These are phyloP conservation scores for Pichia thaimueangensis DNA, from an alignment of 805 yeast genomes.

Conservation along the genomic window DNA sequence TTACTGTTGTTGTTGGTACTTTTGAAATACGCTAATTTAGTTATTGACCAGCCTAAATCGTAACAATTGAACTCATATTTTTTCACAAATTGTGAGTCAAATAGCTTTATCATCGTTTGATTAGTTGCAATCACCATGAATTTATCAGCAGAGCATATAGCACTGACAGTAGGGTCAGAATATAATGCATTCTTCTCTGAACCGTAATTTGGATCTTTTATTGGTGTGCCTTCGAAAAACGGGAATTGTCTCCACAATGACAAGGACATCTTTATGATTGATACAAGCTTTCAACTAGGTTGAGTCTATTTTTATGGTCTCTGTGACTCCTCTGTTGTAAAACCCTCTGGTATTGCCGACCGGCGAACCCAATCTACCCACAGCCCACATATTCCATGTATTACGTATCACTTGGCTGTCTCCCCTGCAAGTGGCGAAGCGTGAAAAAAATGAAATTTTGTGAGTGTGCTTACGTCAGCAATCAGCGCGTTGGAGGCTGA, in stretches of 20 bases:
- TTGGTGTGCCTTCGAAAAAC: slow-evolving; percentile 77
- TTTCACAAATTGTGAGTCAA: slow-evolving; percentile 44
- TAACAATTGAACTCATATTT: slow-evolving; percentile 54
- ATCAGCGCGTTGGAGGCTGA: not conserved
- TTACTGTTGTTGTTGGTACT: slow-evolving; percentile 23
- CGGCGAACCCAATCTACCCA: no score
- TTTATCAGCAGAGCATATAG: slow-evolving; percentile 52
- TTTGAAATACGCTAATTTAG: slow-evolving; percentile 36
- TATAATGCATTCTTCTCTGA: slow-evolving; percentile 52
- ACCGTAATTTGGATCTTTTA: slow-evolving; percentile 72
- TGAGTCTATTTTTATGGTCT: no score
- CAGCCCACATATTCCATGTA: no score
- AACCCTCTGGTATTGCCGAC: no score
- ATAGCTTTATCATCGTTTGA: slow-evolving; percentile 47
- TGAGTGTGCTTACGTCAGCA: not conserved
- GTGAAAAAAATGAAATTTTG: no score
- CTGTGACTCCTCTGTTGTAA: no score
- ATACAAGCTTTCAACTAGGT: no score
- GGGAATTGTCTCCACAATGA: slow-evolving; percentile 60
- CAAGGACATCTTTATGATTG: slow-evolving; percentile 29
- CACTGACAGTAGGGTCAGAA: slow-evolving; percentile 69
- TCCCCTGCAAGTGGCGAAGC: no score
- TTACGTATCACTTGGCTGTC: no score
- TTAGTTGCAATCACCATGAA: slow-evolving; percentile 56
- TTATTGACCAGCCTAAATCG: slow-evolving; percentile 57